Conservation (phyloP, 192 early-diverging fungal genomes). For the Oehlia diaphana region DNA sequence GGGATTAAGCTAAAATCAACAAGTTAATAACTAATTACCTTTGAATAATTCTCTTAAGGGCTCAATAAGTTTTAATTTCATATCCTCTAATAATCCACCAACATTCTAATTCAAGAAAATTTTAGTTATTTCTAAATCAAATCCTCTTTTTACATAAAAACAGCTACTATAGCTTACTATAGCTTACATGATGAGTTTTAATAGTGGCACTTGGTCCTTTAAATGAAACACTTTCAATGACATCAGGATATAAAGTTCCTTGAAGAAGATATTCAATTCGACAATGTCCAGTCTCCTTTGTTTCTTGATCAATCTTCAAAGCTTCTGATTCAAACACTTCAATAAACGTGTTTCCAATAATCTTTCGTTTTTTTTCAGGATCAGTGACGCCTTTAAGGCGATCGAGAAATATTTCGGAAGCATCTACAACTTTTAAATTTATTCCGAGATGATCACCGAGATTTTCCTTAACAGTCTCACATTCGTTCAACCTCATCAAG, state of each 20-base stretch:
- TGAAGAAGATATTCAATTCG: conserved; percentile 95
- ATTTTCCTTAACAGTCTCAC: conserved; percentile 77
- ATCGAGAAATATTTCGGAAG: conserved; percentile 79
- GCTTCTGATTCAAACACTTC: conserved; percentile 97
- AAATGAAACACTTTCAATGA: conserved; percentile 98
- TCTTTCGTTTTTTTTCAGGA: conserved; percentile 97
- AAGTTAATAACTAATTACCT: conserved; percentile 23
- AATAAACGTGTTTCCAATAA: conserved; percentile 99
- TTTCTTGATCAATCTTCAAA: conserved; percentile 77
- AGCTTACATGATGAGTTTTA: conserved; percentile 94
- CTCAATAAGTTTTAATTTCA: conserved; percentile 98
- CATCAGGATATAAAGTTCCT: conserved; percentile 98
- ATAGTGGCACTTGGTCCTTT: conserved; percentile 99
- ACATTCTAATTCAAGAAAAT: conserved; percentile 69
- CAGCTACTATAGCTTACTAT: background rate
- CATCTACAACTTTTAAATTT: conserved; percentile 92
- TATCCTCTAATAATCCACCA: conserved; percentile 93
- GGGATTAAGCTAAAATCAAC: background rate
- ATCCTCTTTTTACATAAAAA: background rate
- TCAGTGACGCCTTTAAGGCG: conserved; percentile 90
- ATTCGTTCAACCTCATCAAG: conserved; percentile 98
- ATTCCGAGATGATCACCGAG: conserved; percentile 90
- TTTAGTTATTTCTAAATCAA: background rate
- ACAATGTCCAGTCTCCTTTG: conserved; percentile 68
- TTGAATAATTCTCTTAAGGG: conserved; percentile 99